Evolutionary conservation across 2,329 filamentous ascomycete genomes (phyloP).

Genomic region (Calonectria pteridis): DNA sequence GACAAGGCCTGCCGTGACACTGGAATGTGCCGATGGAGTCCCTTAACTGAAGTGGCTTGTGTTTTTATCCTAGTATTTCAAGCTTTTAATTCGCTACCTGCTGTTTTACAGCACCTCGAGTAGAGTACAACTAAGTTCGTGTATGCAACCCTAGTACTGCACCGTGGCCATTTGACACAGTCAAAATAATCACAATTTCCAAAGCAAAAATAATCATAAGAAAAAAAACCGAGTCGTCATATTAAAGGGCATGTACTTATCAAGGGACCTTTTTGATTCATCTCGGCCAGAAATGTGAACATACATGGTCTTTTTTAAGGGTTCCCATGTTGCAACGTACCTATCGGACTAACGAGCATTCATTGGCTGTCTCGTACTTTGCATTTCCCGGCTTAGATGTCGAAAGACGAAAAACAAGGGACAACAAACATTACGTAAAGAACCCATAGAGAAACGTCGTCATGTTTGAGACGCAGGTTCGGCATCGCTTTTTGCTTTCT

Average conservation of each 20-base stretch:
- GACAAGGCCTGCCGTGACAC: neutral
- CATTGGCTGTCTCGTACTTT: neutral
- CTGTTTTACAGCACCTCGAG: too few relatives aligned
- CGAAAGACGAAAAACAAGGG: neutral
- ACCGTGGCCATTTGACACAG: too few relatives aligned
- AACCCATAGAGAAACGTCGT: too few relatives aligned
- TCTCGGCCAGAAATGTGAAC: too few relatives aligned
- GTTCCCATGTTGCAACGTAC: neutral
- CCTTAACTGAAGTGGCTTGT: neutral
- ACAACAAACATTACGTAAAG: neutral
- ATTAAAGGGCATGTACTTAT: too few relatives aligned
- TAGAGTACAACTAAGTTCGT: too few relatives aligned
- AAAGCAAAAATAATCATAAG: too few relatives aligned
- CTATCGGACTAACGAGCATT: neutral
- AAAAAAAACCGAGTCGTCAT: too few relatives aligned
- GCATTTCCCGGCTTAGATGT: neutral
- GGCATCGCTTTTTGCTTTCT: neutral
- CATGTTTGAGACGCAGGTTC: neutral
- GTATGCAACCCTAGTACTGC: too few relatives aligned
- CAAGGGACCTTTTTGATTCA: too few relatives aligned
- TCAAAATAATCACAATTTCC: too few relatives aligned
- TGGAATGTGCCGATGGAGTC: neutral
- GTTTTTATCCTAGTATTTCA: neutral
- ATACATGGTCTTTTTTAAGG: neutral
- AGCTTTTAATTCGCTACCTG: neutral